Evolutionary conservation across 2,329 filamentous ascomycete species (phyloP).

Genomic region (Nemania abortiva): DNA sequence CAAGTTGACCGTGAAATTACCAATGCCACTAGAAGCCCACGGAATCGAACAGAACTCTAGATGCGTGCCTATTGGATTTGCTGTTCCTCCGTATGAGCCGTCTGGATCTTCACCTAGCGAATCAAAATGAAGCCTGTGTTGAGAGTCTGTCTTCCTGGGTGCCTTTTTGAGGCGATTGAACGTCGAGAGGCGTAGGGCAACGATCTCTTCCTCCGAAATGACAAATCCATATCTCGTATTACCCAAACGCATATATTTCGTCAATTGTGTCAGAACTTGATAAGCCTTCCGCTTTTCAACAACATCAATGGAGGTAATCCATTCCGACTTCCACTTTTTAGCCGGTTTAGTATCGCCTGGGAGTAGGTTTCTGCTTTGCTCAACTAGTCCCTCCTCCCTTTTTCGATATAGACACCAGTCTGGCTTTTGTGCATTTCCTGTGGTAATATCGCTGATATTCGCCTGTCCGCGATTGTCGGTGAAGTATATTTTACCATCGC

Average conservation of each 20-base stretch:
- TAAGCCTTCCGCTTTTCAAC: background rate
- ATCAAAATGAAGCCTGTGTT: background rate
- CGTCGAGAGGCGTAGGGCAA: constrained; percentile 21
- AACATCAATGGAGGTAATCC: background rate
- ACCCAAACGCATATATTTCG: constrained; percentile 26
- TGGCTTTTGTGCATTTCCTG: background rate
- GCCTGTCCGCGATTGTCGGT: background rate
- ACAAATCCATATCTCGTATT: constrained; percentile 25
- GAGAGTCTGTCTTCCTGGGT: background rate
- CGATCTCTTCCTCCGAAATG: constrained; percentile 26
- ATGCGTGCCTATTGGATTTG: background rate
- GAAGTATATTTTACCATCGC: background rate
- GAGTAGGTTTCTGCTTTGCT: background rate
- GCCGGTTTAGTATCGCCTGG: constrained; percentile 28
- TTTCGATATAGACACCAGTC: constrained; percentile 2
- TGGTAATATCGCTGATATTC: background rate
- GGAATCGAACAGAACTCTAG: constrained; percentile 2
- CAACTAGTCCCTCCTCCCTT: background rate
- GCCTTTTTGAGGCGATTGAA: background rate
- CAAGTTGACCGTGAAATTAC: constrained; percentile 15
- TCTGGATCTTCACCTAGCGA: constrained; percentile 8
- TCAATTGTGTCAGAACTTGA: constrained; percentile 20
- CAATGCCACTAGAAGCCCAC: background rate
- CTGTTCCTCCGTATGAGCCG: background rate
- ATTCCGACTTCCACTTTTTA: constrained; percentile 28